phyloP scores from a whole-genome alignment of 805 yeast species.

The Citeromyces matritensis region DNA sequence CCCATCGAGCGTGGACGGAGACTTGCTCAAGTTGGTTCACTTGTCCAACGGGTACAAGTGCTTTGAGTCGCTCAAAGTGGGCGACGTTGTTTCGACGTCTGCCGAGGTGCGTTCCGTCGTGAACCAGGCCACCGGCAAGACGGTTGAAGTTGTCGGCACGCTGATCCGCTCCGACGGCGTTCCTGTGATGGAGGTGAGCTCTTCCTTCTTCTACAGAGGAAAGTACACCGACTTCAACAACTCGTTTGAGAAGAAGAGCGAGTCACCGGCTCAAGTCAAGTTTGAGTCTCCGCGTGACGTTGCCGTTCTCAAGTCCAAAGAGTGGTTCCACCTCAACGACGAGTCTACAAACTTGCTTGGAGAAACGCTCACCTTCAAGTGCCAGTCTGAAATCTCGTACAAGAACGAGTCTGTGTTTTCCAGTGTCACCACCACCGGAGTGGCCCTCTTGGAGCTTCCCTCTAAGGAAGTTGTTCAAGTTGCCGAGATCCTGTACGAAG shows the following conservation, averaged over 20 bases:
- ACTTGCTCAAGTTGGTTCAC: slow-evolving; percentile 84
- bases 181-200: slow-evolving; percentile 86
- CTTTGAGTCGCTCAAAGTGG: slow-evolving; percentile 74
- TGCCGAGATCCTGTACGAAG: slow-evolving; percentile 75
- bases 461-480: slow-evolving; percentile 78
- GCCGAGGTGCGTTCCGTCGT: slow-evolving; percentile 83
- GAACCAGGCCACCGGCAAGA: slow-evolving; percentile 86
- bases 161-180: slow-evolving; percentile 57
- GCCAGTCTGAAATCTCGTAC: slow-evolving; percentile 71
- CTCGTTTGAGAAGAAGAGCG: slow-evolving; percentile 80
- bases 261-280: slow-evolving; percentile 72
- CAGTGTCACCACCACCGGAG: slow-evolving; percentile 73
- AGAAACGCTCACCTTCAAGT: slow-evolving; percentile 78
- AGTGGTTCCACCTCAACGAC: slow-evolving; percentile 85
- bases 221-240: slow-evolving; percentile 74
- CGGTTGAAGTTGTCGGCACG: slow-evolving; percentile 90
- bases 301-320: slow-evolving; percentile 88
- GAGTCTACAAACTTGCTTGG: slow-evolving; percentile 56
- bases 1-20: slow-evolving; percentile 95
- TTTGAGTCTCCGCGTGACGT: slow-evolving; percentile 72
- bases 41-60: slow-evolving; percentile 88
- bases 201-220: slow-evolving; percentile 96
- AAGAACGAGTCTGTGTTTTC: slow-evolving; percentile 64
- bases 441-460: slow-evolving; percentile 76
- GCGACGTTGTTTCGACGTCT: slow-evolving; percentile 67